Percentiles rank a stretch among this genome's conserved stretches.
Conservation (phyloP, 345 rosid genomes). For the Sonneratia alba region DNA sequence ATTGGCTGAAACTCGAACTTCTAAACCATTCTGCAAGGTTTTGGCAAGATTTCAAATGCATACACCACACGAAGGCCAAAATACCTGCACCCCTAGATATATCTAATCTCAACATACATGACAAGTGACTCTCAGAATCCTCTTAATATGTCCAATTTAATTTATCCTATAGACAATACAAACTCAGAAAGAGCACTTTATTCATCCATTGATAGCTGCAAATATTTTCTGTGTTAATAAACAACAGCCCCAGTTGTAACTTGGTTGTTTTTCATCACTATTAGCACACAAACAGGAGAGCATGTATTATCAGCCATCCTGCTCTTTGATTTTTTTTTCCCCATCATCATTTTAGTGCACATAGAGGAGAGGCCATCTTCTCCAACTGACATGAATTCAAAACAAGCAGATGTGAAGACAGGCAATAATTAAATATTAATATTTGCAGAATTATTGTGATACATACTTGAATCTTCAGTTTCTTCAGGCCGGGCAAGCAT, state of each 20-base stretch:
- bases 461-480: conserved; percentile 83
- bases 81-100: neutral
- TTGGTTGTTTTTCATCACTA: neutral
- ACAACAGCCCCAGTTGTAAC: neutral
- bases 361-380: neutral
- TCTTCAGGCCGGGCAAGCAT: conserved; percentile 68
- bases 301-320: no score
- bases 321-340: no score
- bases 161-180: neutral
- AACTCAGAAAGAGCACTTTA: neutral
- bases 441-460: neutral
- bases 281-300: neutral
- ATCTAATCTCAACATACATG: neutral
- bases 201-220: neutral
- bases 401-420: neutral
- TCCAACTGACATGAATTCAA: neutral
- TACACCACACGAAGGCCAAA: neutral
- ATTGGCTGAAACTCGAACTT: neutral
- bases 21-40: neutral
- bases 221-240: neutral
- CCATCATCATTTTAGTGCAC: no score
- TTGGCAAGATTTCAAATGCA: neutral
- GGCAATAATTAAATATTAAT: neutral
- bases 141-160: neutral
- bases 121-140: neutral